Evolutionary conservation across 495 filamentous ascomycete genomes (phyloP).

Genomic region (Elaphomyces granulatus): DNA sequence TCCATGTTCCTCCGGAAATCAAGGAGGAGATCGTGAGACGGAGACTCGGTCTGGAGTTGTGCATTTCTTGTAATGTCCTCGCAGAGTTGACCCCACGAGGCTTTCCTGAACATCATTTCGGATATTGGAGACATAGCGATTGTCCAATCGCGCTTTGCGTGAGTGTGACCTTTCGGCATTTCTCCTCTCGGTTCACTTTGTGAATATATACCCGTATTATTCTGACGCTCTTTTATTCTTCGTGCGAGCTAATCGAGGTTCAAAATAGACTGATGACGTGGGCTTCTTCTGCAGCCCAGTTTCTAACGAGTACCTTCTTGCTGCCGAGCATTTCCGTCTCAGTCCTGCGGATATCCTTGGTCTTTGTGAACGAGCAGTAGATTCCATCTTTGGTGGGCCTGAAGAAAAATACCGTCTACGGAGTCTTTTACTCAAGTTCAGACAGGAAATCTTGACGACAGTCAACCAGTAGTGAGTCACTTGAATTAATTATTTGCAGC

Average conservation of each 20-base stretch:
- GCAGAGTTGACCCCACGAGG: conserved; percentile 56
- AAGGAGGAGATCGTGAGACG: conserved; percentile 39
- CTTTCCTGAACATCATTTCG: conserved; percentile 59
- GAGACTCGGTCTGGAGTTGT: conserved; percentile 55
- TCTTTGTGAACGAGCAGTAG: conserved; percentile 41
- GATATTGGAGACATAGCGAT: conserved; percentile 41
- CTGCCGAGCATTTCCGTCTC: conserved; percentile 55
- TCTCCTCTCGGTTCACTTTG: conserved; percentile 3
- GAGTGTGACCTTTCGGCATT: conserved; percentile 20
- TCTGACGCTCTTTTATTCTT: too few relatives aligned
- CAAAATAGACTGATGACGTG: conserved; percentile 65
- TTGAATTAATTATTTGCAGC: too few relatives aligned
- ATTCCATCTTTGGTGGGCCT: conserved; percentile 50
- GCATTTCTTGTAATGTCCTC: conserved; percentile 68
- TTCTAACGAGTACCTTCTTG: conserved; percentile 67
- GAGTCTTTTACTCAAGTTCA: conserved; percentile 31
- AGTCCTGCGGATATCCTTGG: conserved; percentile 36
- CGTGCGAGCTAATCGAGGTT: neutral
- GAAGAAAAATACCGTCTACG: conserved; percentile 44
- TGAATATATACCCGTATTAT: too few relatives aligned
- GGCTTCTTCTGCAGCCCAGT: conserved; percentile 66
- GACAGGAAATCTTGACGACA: too few relatives aligned
- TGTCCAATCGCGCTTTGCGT: conserved; percentile 46
- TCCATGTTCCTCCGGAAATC: conserved; percentile 47
- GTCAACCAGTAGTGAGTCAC: neutral